Evolutionary conservation across 345 rosid species (phyloP).

Genomic region (Chamaenerion angustifolium): DNA sequence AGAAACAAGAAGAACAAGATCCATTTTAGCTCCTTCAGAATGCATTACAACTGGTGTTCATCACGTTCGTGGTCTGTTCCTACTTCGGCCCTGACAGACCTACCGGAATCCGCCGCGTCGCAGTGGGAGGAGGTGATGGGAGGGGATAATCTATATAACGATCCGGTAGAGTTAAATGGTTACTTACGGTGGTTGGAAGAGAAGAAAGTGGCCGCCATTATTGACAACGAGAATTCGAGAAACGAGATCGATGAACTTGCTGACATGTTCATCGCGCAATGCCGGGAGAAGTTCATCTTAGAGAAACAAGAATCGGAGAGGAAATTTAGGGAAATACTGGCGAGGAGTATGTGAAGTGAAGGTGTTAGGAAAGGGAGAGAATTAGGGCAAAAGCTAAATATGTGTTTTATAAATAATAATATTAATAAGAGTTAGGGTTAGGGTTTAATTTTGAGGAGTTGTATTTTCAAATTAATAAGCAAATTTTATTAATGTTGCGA

Average conservation of each 20-base stretch:
- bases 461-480: too few species aligned
- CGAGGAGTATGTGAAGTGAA: constrained; percentile 40
- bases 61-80: constrained; percentile 7
- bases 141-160: constrained; percentile 1
- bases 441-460: too few species aligned
- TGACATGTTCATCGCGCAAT: constrained; percentile 63
- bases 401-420: too few species aligned
- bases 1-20: constrained; percentile 29
- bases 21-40: constrained; percentile 29
- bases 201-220: constrained; percentile 10
- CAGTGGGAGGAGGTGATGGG: not conserved
- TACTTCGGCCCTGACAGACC: constrained; percentile 1
- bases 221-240: constrained; percentile 5
- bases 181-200: constrained; percentile 65
- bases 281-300: constrained; percentile 75
- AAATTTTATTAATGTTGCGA: too few species aligned
- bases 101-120: not conserved
- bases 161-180: constrained; percentile 34
- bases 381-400: too few species aligned
- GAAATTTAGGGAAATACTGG: constrained; percentile 75
- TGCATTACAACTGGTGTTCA: constrained; percentile 11
- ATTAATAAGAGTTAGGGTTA: too few species aligned
- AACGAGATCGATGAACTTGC: constrained; percentile 77
- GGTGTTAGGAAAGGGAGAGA: too few species aligned
- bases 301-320: constrained; percentile 96